Base-by-base conservation (phyloP, 164 flowering plant genomes). In the Tetracentron sinense region DNA sequence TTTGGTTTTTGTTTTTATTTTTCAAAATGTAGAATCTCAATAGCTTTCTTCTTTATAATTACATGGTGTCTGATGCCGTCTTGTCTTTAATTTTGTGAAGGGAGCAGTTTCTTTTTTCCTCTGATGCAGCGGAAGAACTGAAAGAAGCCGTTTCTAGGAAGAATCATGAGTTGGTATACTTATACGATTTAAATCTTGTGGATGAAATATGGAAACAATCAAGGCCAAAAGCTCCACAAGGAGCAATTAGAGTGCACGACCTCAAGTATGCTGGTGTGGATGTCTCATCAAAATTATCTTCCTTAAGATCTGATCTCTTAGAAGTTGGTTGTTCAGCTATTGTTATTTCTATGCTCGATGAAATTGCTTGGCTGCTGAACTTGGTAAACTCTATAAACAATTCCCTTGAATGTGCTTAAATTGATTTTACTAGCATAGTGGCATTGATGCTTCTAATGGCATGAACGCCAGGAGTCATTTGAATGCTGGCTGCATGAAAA, bases 71-170 rank as follows among this genome's bases (percentile, higher is more conserved):
- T 83, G 71, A 81, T 86, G 75, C 62, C 77, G 64, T 60, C 35
- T 65, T 75, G n/a, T 69, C 65, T 72, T 81, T 78, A 64, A 68
- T 79, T 58, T 65, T 79, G 78, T 83, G 88, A 90, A 86, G 96
- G 85, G 82, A 64, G 74, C 97, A 94, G 99, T 91, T 91, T 74
- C 92, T 94, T 53, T 94, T 91, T 81, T 94, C 99, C 72, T 83
- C 78, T 67, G 88, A 86, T 84, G 88, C 90, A 73, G 96, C 92
- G 35, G 93, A 91, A 70, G 95, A 94, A 77, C 65, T 94, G 53
- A 86, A 82, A 70, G 86, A 75, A 66, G 80, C 75, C 54, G 78
- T 94, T 65, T 77, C 94, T 22, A 75, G 71, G 73, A 88, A 77
- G 63, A 84, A 78, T 58, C 95, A 84, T 48, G 83, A 89, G 72